A percentile compares a stretch with the other conserved stretches of the same genome.
phyloP scores from a whole-genome alignment of 177 flowering plant genomes.

The Telopea speciosissima region DNA sequence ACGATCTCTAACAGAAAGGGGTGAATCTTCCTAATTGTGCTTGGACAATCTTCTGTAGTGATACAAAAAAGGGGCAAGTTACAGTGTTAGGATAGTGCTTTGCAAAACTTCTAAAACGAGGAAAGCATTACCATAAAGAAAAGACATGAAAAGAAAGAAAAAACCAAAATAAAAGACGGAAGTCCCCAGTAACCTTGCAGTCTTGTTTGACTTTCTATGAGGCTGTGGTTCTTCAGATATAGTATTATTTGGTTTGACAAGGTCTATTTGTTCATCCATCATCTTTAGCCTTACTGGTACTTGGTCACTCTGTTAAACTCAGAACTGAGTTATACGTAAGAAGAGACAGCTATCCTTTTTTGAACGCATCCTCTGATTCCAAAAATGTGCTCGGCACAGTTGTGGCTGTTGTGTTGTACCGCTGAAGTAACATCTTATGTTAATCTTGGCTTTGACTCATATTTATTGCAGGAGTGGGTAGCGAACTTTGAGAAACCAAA shows the following conservation, averaged over 20 bases:
- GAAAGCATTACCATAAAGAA: too few relatives aligned
- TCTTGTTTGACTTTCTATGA: neutral
- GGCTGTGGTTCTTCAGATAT: neutral
- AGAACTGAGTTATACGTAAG: neutral
- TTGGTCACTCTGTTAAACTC: neutral
- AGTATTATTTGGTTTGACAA: neutral
- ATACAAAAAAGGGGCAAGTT: too few relatives aligned
- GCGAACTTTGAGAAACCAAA: slow-evolving; percentile 95
- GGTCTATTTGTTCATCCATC: neutral
- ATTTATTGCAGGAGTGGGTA: slow-evolving; percentile 67
- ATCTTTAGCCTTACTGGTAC: neutral
- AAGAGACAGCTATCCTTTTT: neutral
- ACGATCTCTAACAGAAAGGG: too few relatives aligned
- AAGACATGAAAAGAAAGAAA: too few relatives aligned
- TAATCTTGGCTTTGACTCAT: slow-evolving; percentile 2
- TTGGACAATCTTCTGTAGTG: too few relatives aligned
- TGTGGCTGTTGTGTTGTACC: neutral
- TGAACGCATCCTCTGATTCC: neutral
- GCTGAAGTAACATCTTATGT: neutral
- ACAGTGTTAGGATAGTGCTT: too few relatives aligned
- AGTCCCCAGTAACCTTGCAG: neutral
- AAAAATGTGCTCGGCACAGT: neutral
- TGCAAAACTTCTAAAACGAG: too few relatives aligned
- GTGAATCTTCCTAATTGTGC: too few relatives aligned
- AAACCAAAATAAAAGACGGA: too few relatives aligned